Evolutionary conservation across 2,329 filamentous ascomycete species (phyloP).

Genomic region (Neoscytalidium dimidiatum): DNA sequence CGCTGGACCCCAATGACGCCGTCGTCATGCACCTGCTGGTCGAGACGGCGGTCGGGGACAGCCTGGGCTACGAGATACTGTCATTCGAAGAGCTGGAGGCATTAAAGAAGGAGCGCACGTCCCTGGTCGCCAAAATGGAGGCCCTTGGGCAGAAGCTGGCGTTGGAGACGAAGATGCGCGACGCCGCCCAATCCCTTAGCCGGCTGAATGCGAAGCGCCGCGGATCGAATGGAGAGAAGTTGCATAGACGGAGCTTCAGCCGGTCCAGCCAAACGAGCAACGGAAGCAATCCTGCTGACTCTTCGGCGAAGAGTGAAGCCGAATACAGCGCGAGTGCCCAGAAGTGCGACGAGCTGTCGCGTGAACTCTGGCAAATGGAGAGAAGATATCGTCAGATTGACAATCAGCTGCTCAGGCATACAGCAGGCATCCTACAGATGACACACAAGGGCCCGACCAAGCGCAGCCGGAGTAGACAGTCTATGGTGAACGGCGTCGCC

Average conservation of each 20-base stretch:
- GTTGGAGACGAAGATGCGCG: constrained; percentile 90
- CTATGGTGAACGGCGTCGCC: constrained; percentile 34
- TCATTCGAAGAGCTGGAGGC: constrained; percentile 90
- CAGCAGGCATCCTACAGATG: constrained; percentile 86
- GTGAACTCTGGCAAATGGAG: constrained; percentile 78
- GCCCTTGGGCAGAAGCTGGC: constrained; percentile 79
- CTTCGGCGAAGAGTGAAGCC: constrained; percentile 62
- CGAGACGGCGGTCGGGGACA: constrained; percentile 90
- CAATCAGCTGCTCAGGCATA: constrained; percentile 79
- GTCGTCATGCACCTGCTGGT: constrained; percentile 89
- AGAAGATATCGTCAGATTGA: constrained; percentile 72
- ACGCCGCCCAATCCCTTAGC: constrained; percentile 85
- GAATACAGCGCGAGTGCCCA: constrained; percentile 74
- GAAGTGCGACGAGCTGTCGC: constrained; percentile 82
- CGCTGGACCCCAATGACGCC: constrained; percentile 50
- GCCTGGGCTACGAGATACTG: constrained; percentile 79
- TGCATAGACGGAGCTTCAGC: constrained; percentile 54
- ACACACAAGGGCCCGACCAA: constrained; percentile 77
- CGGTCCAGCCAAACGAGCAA: constrained; percentile 46
- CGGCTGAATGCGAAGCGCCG: constrained; percentile 64
- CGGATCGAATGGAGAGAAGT: constrained; percentile 43
- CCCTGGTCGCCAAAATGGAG: constrained; percentile 75
- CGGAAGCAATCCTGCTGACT: constrained; percentile 38
- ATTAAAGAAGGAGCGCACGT: constrained; percentile 81
- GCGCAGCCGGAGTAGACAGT: constrained; percentile 44